Base-by-base conservation (phyloP, 2,329 filamentous ascomycete species). In the Penicillium polonicum region DNA sequence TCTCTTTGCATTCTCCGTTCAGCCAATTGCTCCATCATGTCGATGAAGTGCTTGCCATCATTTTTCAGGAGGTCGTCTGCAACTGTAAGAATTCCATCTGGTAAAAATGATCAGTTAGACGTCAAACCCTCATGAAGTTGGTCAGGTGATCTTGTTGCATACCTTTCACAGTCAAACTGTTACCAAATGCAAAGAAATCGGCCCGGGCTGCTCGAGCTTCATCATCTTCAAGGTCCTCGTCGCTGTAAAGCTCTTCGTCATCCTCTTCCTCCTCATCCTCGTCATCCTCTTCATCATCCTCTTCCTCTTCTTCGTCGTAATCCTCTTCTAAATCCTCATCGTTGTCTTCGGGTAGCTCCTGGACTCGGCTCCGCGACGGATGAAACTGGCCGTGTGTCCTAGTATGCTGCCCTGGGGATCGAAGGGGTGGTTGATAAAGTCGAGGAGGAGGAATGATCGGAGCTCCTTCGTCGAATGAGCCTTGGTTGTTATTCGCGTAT, bases 21-120 rank as follows among this genome's bases (percentile, higher is more conserved):
- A 38, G 94, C 94, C 68, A 99, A 84, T 79, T 97, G 93, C 76
- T 99, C 94, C 94, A 99, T 99, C 94, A 99, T 99, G 75, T 99
- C 94, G 77, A 99, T 99, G 79, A 99, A 99, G 72, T 96, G 96
- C 77, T 96, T 96, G 70, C 94, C 94, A 76, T 99, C 94, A 77
- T 99, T 99, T 77, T 97, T 97, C 63, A 99, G 85, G 65, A 99
- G 83, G 78, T 99, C 94, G 81, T 99, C 94, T 75, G 94, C 94
- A 72, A 99, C 94, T 65, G 94, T 99, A 74, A 99, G 87, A 77
- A 99, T 97, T 73, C 94, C 95, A 81, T 94, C 92, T 81, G 69
- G 62, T 66, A 73, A 74, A 70, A 25, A 36, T 12, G 73, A 73
- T 71, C 63, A 77, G 71, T 76, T 70, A 78, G 74, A 72, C 66